phyloP scores from a whole-genome alignment of 75 land plant genomes.

The Cryptomeria japonica region DNA sequence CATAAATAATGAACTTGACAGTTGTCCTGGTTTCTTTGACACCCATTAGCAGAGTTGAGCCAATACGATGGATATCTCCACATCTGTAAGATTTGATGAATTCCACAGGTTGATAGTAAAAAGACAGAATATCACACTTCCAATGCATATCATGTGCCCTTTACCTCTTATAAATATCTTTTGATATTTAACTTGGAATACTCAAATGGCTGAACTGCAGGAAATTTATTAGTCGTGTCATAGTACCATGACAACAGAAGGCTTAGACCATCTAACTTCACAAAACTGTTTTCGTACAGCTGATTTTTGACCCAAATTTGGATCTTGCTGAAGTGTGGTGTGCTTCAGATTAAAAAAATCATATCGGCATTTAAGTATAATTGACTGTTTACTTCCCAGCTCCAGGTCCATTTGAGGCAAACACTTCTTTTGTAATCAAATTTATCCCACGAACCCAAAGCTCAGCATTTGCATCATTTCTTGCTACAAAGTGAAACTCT shows the following conservation, averaged over 20 bases:
- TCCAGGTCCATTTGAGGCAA: not conserved
- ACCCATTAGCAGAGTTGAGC: not conserved
- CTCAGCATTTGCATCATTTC: constrained; percentile 50
- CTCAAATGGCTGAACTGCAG: constrained; percentile 7
- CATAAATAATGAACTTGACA: not conserved
- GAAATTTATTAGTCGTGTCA: not conserved
- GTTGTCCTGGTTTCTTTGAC: not conserved
- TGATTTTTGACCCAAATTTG: not conserved
- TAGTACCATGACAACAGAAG: not conserved
- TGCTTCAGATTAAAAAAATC: not conserved
- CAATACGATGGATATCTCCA: not conserved
- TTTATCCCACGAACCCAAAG: constrained; percentile 92
- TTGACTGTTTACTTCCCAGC: not conserved
- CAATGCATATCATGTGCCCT: not conserved
- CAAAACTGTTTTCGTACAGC: not conserved
- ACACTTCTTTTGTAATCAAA: constrained; percentile 43
- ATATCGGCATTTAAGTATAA: not conserved
- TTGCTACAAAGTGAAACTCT: constrained; percentile 78
- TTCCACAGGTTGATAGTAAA: constrained; percentile 1
- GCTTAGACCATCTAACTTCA: not conserved
- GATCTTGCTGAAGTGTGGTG: not conserved
- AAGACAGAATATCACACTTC: not conserved
- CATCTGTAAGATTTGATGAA: not conserved
- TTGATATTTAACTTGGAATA: not conserved
- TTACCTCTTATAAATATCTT: constrained; percentile 3